Percentiles rank a stretch among this genome's conserved stretches.
phyloP scores from a whole-genome alignment of 2,329 filamentous ascomycete species.

The Dactylonectria estremocensis region DNA sequence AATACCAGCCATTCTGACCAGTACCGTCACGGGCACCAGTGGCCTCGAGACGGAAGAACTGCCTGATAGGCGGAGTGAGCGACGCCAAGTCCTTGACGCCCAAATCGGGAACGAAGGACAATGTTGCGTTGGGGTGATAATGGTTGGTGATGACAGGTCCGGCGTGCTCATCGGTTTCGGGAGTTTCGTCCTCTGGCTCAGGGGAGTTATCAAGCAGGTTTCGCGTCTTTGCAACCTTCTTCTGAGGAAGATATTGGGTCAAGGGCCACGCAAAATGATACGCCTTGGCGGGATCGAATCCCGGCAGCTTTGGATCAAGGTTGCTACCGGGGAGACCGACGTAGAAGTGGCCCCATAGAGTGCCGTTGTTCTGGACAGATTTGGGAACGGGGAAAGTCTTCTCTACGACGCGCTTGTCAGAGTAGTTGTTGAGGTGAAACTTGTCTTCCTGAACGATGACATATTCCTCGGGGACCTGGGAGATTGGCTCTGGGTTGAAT shows the following conservation, averaged over 20 bases:
- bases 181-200: slow-evolving; percentile 59
- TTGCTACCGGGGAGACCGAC: slow-evolving; percentile 82
- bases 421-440: slow-evolving; percentile 85
- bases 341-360: slow-evolving; percentile 95
- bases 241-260: slow-evolving; percentile 92
- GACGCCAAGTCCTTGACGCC: slow-evolving; percentile 78
- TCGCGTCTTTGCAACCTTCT: slow-evolving; percentile 89
- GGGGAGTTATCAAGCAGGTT: slow-evolving; percentile 79
- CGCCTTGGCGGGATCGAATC: slow-evolving; percentile 82
- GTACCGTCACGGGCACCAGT: slow-evolving; percentile 86
- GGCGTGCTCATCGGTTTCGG: slow-evolving; percentile 67
- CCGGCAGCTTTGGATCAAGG: slow-evolving; percentile 80
- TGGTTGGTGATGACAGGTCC: slow-evolving; percentile 85
- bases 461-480: slow-evolving; percentile 74
- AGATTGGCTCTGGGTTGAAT: slow-evolving; percentile 77
- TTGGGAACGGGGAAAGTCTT: slow-evolving; percentile 84
- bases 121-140: slow-evolving; percentile 95
- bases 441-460: slow-evolving; percentile 85
- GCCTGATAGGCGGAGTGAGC: slow-evolving; percentile 81
- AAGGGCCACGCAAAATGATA: slow-evolving; percentile 89
- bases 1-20: slow-evolving; percentile 94
- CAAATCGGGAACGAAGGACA: slow-evolving; percentile 87
- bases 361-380: slow-evolving; percentile 90
- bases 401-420: slow-evolving; percentile 83
- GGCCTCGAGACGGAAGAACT: slow-evolving; percentile 84